A percentile compares a stretch with the other conserved stretches of the same genome.
These are phyloP conservation scores for Schoenoplectus triqueter DNA, from an alignment of 202 grass and related monocot species.

Conservation along the genomic window DNA sequence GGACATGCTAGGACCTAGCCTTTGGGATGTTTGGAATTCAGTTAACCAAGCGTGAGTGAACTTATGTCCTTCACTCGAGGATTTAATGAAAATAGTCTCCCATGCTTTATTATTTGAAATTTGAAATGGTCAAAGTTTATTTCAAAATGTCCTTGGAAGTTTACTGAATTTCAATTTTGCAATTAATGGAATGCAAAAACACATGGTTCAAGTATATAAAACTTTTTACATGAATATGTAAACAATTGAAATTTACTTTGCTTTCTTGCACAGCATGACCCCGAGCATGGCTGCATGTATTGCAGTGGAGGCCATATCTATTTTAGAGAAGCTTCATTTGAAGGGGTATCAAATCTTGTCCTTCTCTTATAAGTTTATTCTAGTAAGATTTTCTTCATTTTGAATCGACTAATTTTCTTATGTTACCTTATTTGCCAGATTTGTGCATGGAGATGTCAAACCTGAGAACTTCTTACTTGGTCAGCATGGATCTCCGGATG, in stretches of 20 bases:
- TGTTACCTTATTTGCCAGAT: slow-evolving; percentile 55
- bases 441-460: slow-evolving; percentile 99
- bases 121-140: not conserved
- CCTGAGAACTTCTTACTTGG: slow-evolving; percentile 98
- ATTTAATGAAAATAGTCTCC: not conserved
- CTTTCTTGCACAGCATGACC: slow-evolving; percentile 74
- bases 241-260: not conserved
- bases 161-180: not conserved
- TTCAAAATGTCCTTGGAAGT: not conserved
- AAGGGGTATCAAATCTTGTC: slow-evolving; percentile 58
- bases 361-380: slow-evolving; percentile 20
- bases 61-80: not conserved
- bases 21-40: slow-evolving; percentile 99
- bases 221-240: not conserved
- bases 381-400: slow-evolving; percentile 26
- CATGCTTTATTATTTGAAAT: slow-evolving; percentile 6
- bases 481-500: slow-evolving; percentile 85
- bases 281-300: slow-evolving; percentile 89
- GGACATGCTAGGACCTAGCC: slow-evolving; percentile 97
- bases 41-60: slow-evolving; percentile 80
- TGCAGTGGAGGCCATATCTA: slow-evolving; percentile 92
- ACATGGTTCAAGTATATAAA: not conserved
- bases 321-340: slow-evolving; percentile 88
- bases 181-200: not conserved
- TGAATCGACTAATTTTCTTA: slow-evolving; percentile 28